Conservation (phyloP, 768 basidiomycete genomes). For the Termitomyces sp. region DNA sequence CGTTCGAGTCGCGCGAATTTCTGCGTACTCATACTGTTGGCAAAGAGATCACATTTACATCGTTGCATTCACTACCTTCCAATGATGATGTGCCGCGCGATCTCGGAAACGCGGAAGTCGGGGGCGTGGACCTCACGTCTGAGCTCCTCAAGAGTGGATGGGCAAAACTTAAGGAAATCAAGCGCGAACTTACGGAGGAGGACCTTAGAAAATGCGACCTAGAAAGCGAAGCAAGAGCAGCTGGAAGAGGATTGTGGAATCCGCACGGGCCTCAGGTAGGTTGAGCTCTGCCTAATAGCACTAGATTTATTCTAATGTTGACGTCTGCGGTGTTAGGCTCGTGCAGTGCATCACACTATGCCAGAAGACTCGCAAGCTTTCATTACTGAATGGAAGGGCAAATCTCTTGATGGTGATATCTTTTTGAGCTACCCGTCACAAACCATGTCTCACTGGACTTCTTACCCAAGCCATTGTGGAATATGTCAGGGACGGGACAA, state of each 20-base stretch:
- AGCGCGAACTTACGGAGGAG: conserved; percentile 77
- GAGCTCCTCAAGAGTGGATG: conserved; percentile 88
- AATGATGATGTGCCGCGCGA: conserved; percentile 77
- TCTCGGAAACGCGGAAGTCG: conserved; percentile 70
- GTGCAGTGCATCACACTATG: conserved; percentile 78
- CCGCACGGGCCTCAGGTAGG: conserved; percentile 66
- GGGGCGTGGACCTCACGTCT: conserved; percentile 62
- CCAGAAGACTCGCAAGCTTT: conserved; percentile 86
- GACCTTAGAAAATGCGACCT: conserved; percentile 66
- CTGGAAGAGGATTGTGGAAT: conserved; percentile 84
- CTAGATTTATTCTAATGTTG: not conserved
- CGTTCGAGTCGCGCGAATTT: conserved; percentile 92
- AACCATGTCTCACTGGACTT: conserved; percentile 3
- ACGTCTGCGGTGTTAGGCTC: conserved; percentile 40
- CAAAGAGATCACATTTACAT: conserved; percentile 82
- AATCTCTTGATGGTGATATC: conserved; percentile 70
- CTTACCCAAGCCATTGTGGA: conserved; percentile 76
- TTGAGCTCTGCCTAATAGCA: conserved; percentile 16
- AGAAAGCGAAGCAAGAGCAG: conserved; percentile 69
- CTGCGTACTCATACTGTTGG: conserved; percentile 81
- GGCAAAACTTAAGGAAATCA: conserved; percentile 87
- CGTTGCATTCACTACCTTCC: conserved; percentile 72
- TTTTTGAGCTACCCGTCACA: not conserved
- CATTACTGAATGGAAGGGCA: conserved; percentile 89
- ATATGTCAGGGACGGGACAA: conserved; percentile 89